Evolutionary conservation across 176 grass and related monocot species (phyloP).

Genomic region (Eragrostis nindensis): DNA sequence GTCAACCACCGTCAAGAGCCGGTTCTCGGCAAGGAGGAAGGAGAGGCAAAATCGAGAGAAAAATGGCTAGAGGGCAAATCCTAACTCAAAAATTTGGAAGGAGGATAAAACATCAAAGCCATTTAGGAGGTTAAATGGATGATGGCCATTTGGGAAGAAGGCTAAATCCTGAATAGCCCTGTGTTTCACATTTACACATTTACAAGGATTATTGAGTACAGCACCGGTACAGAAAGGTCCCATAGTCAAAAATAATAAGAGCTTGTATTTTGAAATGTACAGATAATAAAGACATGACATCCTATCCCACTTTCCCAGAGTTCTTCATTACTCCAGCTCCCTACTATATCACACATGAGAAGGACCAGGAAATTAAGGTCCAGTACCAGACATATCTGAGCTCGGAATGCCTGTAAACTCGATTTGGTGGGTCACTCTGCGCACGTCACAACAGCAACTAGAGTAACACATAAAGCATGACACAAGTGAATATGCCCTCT

Average conservation of each 20-base stretch:
- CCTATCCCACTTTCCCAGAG: neutral
- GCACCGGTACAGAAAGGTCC: neutral
- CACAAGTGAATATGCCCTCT: conserved; percentile 4
- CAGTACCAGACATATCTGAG: neutral
- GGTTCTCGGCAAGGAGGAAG: too few species aligned
- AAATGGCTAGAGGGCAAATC: too few species aligned
- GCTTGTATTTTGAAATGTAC: conserved; percentile 45
- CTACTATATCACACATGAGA: conserved; percentile 15
- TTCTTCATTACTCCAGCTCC: conserved; percentile 25
- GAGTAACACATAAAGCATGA: conserved; percentile 31
- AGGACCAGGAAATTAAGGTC: neutral
- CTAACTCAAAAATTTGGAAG: too few species aligned
- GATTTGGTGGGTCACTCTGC: conserved; percentile 34
- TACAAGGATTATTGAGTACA: neutral
- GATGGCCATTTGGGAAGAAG: too few species aligned
- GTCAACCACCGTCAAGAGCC: too few species aligned
- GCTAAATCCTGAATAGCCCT: too few species aligned
- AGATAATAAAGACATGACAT: conserved; percentile 5
- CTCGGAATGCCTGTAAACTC: neutral
- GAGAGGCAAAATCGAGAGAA: too few species aligned
- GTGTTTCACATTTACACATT: neutral
- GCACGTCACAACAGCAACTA: conserved; percentile 16
- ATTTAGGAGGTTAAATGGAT: too few species aligned
- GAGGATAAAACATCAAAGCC: too few species aligned
- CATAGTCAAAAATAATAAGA: neutral